Evolutionary conservation across 768 basidiomycete genomes (phyloP), one percentile per base, ranked within the genome.

Genomic region (Chiua virens): DNA sequence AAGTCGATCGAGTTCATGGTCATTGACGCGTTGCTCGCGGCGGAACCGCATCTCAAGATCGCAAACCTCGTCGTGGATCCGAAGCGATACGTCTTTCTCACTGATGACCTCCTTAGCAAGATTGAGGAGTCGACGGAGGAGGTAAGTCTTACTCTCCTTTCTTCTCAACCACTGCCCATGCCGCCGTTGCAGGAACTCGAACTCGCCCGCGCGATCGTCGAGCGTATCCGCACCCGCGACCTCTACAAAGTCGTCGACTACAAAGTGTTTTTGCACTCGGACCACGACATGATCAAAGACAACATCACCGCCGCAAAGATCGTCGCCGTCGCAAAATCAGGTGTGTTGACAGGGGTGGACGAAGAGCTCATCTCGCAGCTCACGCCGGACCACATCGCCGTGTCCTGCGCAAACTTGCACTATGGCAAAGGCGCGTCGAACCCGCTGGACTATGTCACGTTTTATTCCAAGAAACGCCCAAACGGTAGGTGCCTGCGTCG

Each of bases 1-100:
- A 86, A 79, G 57, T 82, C 87, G 0, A 85, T 92, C 45, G 91
- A 91, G 64, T 80, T 85, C 60, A 92, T 92, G 91, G 73, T 92
- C n/a, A 75, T 89, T 14, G 90, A 92, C 57, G 87, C 79, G 0
- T 75, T 93, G n/a, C 68, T 85, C 1, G 69, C 71, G 0, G 91
- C 91, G 0, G 87, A 93, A 34, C 78, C 82, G 0, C 50, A 77
- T 51, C 64, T 92, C 63, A 74, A 82, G 39, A 78, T 92, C 42
- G 81, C 86, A 0, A 64, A 75, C 1, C 70, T 72, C 5, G 76
- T 91, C 15, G 64, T 75, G 23, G 65, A 87, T 17, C 83, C 89
- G 0, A 71, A 79, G 47, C 72, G 75, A 47, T 92, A 80, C 50
- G 58, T 91, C 3, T 72, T 77, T 51, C 73, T 92, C 3, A 90